Conservation (phyloP, 352 stramenopile genomes). For the Phytophthora sp. region DNA sequence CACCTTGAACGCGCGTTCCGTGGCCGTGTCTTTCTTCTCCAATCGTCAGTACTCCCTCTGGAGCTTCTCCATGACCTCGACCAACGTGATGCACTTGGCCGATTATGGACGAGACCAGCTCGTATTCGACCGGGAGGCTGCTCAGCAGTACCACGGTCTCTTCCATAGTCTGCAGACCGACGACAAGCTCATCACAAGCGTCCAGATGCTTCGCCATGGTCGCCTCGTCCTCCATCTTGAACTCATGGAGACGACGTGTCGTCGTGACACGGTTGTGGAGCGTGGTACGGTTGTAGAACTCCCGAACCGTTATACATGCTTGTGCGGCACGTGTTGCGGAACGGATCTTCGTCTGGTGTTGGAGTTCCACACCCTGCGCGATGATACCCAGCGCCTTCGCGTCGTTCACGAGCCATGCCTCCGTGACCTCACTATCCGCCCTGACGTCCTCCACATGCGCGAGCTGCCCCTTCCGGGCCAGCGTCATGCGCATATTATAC, state of each 20-base stretch:
- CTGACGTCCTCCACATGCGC: background rate
- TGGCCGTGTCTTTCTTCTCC: too few species aligned
- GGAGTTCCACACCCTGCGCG: background rate
- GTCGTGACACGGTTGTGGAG: background rate
- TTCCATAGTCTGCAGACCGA: background rate
- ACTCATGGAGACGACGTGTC: background rate
- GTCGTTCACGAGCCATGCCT: background rate
- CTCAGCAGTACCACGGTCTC: too few species aligned
- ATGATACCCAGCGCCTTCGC: background rate
- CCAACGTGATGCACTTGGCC: too few species aligned
- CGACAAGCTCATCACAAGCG: background rate
- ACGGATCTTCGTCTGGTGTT: background rate
- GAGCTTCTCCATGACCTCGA: too few species aligned
- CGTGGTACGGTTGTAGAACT: background rate
- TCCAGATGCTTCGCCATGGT: background rate
- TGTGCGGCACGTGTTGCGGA: background rate
- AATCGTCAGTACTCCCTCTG: too few species aligned
- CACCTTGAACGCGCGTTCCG: too few species aligned
- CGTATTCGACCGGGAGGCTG: too few species aligned
- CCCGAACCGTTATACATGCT: too few species aligned
- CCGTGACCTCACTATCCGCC: background rate
- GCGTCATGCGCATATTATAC: background rate
- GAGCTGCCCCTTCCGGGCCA: background rate
- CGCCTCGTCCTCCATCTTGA: background rate
- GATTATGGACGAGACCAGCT: too few species aligned